Evolutionary conservation across 176 grass and related monocot species (phyloP), one percentile per base, ranked within the genome.

Genomic region (Eremochloa ophiuroides): DNA sequence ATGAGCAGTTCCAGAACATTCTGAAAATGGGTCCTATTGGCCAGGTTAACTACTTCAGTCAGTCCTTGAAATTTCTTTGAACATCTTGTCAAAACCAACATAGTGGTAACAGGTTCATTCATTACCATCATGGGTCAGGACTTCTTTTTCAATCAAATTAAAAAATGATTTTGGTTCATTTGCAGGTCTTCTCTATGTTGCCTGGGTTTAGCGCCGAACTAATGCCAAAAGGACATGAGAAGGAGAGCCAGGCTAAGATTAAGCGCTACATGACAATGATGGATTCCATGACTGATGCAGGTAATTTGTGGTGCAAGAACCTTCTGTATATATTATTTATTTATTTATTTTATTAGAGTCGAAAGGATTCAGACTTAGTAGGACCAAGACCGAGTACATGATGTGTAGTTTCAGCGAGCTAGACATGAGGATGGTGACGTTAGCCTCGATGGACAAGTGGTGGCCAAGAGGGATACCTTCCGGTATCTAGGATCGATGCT

Each of bases 191-290:
- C 82, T 99, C 96, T 65, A 95, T 99, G 96, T 79, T 99, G 60
- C 96, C 93, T 89, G 88, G 91, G 69, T 95, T 99, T 75, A 91
- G 91, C 73, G 59, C 86, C 46, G 91, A 95, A 82, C 85, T 99
- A 65, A 99, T 99, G 96, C 87, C 96, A 37, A 90, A 95, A 90
- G 96, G 96, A 23, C 96, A 99, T 34, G 91, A 99, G 68, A 99
- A 95, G 76, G 91, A 95, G 85, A 91, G 93, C 22, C 91, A 93
- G 76, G 93, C 96, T 18, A 99, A 99, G 87, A 99, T 95, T 80
- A 99, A 99, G 82, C 86, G 88, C 12, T 99, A 93, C 83, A 95
- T 99, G 96, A 99, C 93, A 0, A 99, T 93, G 89, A 99, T 95
- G 96, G 93, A 99, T 93, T 99, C 91, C 47, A 93, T 99, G 96